Percentiles rank a stretch among this genome's conserved stretches.
Conservation (phyloP, 371 early-diverging fungal species). For the Rhizopus stolonifer region DNA sequence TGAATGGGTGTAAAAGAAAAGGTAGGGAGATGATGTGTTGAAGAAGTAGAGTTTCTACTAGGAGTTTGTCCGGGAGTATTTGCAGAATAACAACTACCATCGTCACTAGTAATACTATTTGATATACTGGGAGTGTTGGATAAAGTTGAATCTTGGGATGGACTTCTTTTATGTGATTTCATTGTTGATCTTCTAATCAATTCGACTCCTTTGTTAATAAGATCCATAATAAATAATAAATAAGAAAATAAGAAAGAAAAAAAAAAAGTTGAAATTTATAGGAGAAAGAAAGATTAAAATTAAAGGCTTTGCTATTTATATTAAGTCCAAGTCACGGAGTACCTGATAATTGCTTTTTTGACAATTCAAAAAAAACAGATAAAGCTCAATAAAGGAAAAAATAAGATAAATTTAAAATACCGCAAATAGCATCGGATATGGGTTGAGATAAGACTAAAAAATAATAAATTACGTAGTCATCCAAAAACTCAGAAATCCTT, state of each 20-base stretch:
- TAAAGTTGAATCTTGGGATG: constrained; percentile 15
- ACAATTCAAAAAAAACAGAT: constrained; percentile 4
- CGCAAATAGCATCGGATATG: constrained; percentile 18
- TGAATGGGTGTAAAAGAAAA: constrained; percentile 20
- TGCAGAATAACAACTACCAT: constrained; percentile 23
- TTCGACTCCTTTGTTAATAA: constrained; percentile 30
- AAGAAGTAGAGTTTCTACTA: constrained; percentile 14
- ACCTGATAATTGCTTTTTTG: constrained; percentile 9
- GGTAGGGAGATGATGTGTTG: constrained; percentile 10
- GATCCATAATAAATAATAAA: constrained; percentile 19
- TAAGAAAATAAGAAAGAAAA: not conserved
- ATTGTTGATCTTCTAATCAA: constrained; percentile 21
- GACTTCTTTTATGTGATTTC: constrained; percentile 10
- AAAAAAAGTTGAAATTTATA: not conserved
- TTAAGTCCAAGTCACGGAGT: constrained; percentile 19
- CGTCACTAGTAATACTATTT: constrained; percentile 27
- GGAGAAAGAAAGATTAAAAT: not conserved
- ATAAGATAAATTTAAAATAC: constrained; percentile 13
- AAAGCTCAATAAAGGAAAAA: constrained; percentile 3
- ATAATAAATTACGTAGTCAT: constrained; percentile 1
- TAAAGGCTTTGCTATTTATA: constrained; percentile 7
- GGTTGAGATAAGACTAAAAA: constrained; percentile 20
- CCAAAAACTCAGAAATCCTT: not conserved
- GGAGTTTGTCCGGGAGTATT: constrained; percentile 16
- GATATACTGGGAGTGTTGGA: constrained; percentile 31